Base-by-base conservation (phyloP, 169 alveolate genomes). In the Plasmodium coatneyi region DNA sequence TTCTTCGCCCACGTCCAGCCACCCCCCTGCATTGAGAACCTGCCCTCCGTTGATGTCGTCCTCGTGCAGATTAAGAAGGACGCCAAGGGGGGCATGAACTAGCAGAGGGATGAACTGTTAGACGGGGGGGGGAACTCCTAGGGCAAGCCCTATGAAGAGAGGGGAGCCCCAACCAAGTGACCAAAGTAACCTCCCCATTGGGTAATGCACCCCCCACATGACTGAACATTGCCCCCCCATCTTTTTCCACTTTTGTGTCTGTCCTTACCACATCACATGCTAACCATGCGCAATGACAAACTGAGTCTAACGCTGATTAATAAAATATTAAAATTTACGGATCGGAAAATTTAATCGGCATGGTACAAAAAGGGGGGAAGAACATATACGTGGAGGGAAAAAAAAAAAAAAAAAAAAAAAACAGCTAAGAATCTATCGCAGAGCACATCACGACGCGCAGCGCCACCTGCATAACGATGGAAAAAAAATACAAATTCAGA, bases 321-420 rank as follows among this genome's bases (percentile, higher is more conserved):
- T 89, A 60, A 89, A 89, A 79, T 89, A 80, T 89, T 72, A 89
- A 89, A 89, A 79, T 80, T 72, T 60, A 89, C 71, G 91, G 82
- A 89, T 79, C 82, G 94, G 82, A 89, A 89, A 89, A 89, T 79
- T 89, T 89, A 89, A 80, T 80, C 71, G 94, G 72, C 81, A 66
- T 66, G 60, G 43, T 79, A 89, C 41, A 80, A 80, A 80, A 80
- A 80, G 70, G 46, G 84, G 82, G 71, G 81, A 56, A 87, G 79
- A 41, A 30, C 52, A n/a, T 46, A 46, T 72, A 86, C 34, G 52
- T 19, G 41, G 41, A 71, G 76, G 71, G 36, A 16, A 71, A 83
- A 83, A 83, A 30, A 83, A 52, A 70, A 39, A 70, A 66, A 83
- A 83, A 83, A 70, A 83, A 83, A 83, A 83, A 66, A 71, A 71